These are phyloP conservation scores for Rhodosporidiobolus sp. DNA, from an alignment of 768 basidiomycete species.

Conservation along the genomic window DNA sequence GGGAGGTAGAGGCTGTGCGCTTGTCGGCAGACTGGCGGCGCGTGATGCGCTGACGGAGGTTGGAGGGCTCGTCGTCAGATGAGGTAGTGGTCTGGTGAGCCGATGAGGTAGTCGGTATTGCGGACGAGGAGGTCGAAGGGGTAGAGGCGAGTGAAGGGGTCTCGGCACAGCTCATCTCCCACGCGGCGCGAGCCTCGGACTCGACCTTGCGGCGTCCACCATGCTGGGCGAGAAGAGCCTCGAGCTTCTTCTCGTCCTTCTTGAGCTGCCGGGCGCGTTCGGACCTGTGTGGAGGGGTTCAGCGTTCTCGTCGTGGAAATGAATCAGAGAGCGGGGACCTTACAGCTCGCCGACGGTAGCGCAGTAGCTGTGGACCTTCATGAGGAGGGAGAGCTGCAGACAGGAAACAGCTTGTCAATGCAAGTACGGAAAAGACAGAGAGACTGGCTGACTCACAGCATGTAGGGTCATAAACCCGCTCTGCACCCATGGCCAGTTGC, in stretches of 20 bases:
- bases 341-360: constrained; percentile 78
- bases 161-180: constrained; percentile 21
- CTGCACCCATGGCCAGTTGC: constrained; percentile 97
- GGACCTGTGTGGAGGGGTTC: constrained; percentile 34
- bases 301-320: constrained; percentile 48
- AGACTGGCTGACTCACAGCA: constrained; percentile 53
- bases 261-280: constrained; percentile 39
- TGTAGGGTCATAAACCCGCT: constrained; percentile 81
- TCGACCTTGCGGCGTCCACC: constrained; percentile 63
- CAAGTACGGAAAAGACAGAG: background rate
- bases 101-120: background rate
- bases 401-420: background rate
- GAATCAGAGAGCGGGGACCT: constrained; percentile 44
- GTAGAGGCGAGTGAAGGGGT: background rate
- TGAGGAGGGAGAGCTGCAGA: constrained; percentile 49
- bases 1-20: constrained; percentile 1
- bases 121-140: background rate
- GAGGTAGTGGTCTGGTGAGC: background rate
- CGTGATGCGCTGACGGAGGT: background rate
- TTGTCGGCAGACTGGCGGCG: background rate
- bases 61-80: background rate
- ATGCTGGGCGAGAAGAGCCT: constrained; percentile 53
- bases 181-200: constrained; percentile 7
- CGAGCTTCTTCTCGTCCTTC: constrained; percentile 54
- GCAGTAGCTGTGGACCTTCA: constrained; percentile 85